A percentile compares a stretch with the other conserved stretches of the same genome.
Conservation (phyloP, 345 rosid species). For the Kandelia obovata region DNA sequence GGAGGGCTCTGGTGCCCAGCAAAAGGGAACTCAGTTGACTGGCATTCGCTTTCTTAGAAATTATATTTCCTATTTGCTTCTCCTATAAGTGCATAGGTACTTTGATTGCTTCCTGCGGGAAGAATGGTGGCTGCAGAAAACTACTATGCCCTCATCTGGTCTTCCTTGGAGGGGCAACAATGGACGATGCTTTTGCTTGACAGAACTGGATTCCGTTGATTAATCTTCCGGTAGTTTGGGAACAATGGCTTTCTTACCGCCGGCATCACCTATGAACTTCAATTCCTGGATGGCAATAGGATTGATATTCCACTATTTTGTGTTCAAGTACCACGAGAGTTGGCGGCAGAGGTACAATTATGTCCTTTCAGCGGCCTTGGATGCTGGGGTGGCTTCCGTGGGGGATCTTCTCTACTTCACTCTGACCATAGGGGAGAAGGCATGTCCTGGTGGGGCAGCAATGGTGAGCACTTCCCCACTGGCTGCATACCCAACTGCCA, state of each 20-base stretch:
- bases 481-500: constrained; percentile 53
- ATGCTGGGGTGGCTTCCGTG: constrained; percentile 61
- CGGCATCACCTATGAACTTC: constrained; percentile 51
- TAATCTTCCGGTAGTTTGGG: constrained; percentile 55
- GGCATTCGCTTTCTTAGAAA: not conserved
- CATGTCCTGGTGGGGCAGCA: constrained; percentile 47
- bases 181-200: constrained; percentile 43
- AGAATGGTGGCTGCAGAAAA: constrained; percentile 49
- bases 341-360: constrained; percentile 71
- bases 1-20: not conserved
- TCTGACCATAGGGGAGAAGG: constrained; percentile 32
- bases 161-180: constrained; percentile 46
- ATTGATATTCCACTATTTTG: constrained; percentile 43
- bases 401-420: constrained; percentile 49
- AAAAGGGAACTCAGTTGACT: not conserved
- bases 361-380: constrained; percentile 55
- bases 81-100: constrained; percentile 39
- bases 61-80: not conserved
- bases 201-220: constrained; percentile 47
- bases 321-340: constrained; percentile 38
- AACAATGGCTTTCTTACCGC: constrained; percentile 53
- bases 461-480: constrained; percentile 46
- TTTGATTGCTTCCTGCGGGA: constrained; percentile 47
- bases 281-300: constrained; percentile 48
- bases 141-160: constrained; percentile 54